These are phyloP conservation scores for Elaphomyces granulatus DNA, from an alignment of 495 filamentous ascomycete genomes.

Conservation along the genomic window DNA sequence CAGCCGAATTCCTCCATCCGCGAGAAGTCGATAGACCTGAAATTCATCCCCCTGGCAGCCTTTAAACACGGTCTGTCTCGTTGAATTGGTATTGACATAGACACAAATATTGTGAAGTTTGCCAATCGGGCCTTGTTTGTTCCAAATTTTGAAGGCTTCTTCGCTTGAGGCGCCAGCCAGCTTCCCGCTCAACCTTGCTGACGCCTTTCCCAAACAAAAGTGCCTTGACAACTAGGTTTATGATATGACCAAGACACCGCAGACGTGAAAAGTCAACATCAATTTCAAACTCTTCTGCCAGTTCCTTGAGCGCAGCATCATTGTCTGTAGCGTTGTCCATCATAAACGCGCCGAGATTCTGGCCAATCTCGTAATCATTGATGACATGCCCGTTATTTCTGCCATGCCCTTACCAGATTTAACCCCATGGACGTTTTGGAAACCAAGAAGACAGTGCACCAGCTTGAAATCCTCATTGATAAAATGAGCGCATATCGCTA, in stretches of 20 bases:
- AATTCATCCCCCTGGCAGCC: background rate
- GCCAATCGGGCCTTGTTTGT: background rate
- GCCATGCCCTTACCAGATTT: no score
- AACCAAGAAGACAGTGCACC: no score
- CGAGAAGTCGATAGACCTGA: background rate
- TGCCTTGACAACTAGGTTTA: conserved; percentile 6
- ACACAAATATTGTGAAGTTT: conserved; percentile 4
- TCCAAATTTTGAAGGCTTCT: background rate
- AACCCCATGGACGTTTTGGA: no score
- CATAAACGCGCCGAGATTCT: no score
- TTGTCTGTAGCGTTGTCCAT: background rate
- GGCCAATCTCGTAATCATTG: no score
- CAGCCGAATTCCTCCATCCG: background rate
- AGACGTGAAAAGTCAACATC: background rate
- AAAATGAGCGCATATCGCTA: no score
- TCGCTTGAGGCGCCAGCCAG: background rate
- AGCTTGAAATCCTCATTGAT: no score
- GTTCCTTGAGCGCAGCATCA: background rate
- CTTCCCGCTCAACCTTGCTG: background rate
- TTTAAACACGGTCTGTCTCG: background rate
- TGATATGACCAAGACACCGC: conserved; percentile 3
- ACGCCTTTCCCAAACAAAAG: conserved; percentile 3
- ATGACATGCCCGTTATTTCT: no score
- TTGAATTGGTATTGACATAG: conserved; percentile 1
- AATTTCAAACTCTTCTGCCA: background rate